Base-by-base conservation (phyloP, 768 basidiomycete species). In the Phylloporus sp. region DNA sequence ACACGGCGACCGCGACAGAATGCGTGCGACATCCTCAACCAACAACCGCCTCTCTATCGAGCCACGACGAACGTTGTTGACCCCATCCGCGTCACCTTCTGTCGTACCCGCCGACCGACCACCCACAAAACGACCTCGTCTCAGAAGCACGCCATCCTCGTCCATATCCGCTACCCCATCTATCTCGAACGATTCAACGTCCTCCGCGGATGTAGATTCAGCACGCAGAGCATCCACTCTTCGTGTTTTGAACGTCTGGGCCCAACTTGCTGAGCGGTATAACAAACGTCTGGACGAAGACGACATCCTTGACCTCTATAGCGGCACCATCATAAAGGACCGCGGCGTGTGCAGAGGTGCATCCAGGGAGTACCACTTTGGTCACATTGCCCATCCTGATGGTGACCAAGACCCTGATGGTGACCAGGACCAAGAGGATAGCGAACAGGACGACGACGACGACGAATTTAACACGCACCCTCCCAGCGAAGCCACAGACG, bases 231-330 rank as follows among this genome's bases (percentile, higher is more conserved):
- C 78, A 22, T 70, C 67, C 12, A 73, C 76, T 5, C 67, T 73
- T 58, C 81, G 84, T 3, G 71, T 90, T 32, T 70, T 81, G 22
- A 76, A 79, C 57, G 71, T 80, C 13, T 90, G 89, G 88, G 73
- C 79, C 24, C 74, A 79, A 46, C 79, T 91, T 4, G 87, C 80
- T 4, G 80, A 85, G 43, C 79, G 86, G 23, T 86, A 90, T 62
- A 75, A 78, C 29, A 76, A 80, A 45, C 75, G 77, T 39, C 70
- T 88, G 34, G 86, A 88, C 57, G 84, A 91, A 61, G 89, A 91
- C 66, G 89, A 92, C 64, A 84, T 91, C 41, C 74, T 91, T 28
- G 85, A 91, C 60, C 70, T 92, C 3, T 70, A 73, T 49, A 82
- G 80, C 11, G 78, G 76, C 11, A 66, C 78, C 54, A 73, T 91